Conservation (phyloP, 1,284 basidiomycete species). For the Malassezia sympodialis region DNA sequence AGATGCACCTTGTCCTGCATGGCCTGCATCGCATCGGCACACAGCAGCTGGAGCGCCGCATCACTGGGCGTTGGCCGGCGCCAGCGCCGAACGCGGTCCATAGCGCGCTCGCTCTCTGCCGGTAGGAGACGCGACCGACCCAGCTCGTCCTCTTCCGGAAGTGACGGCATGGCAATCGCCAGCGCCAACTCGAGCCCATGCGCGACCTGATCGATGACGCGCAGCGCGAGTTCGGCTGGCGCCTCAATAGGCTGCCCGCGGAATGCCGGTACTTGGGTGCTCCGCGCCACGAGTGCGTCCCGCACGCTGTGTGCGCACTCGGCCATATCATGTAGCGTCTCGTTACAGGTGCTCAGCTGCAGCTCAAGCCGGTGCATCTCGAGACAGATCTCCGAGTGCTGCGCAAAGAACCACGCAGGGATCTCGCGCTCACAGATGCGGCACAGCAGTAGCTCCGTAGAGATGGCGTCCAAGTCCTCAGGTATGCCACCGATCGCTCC, state of each 20-base stretch:
- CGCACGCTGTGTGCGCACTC: slow-evolving; percentile 54
- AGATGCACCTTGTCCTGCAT: slow-evolving; percentile 89
- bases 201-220: slow-evolving; percentile 20
- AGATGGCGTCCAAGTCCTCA: slow-evolving; percentile 32
- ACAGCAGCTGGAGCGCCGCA: slow-evolving; percentile 66
- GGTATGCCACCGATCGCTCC: slow-evolving; percentile 7
- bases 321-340: slow-evolving; percentile 73
- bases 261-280: slow-evolving; percentile 57
- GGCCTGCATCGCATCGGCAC: slow-evolving; percentile 73
- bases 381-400: slow-evolving; percentile 97
- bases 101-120: slow-evolving; percentile 37
- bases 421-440: slow-evolving; percentile 95
- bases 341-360: slow-evolving; percentile 85
- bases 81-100: slow-evolving; percentile 26
- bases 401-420: slow-evolving; percentile 99
- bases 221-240: neutral
- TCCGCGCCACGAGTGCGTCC: slow-evolving; percentile 15
- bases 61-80: slow-evolving; percentile 53
- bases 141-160: slow-evolving; percentile 66
- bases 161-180: slow-evolving; percentile 75
- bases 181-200: slow-evolving; percentile 72
- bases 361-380: slow-evolving; percentile 94
- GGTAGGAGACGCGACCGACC: slow-evolving; percentile 56
- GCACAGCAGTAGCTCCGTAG: slow-evolving; percentile 73
- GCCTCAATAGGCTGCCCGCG: slow-evolving; percentile 57